Conservation (phyloP, 768 basidiomycete species). For the Kwoniella dendrophila region DNA sequence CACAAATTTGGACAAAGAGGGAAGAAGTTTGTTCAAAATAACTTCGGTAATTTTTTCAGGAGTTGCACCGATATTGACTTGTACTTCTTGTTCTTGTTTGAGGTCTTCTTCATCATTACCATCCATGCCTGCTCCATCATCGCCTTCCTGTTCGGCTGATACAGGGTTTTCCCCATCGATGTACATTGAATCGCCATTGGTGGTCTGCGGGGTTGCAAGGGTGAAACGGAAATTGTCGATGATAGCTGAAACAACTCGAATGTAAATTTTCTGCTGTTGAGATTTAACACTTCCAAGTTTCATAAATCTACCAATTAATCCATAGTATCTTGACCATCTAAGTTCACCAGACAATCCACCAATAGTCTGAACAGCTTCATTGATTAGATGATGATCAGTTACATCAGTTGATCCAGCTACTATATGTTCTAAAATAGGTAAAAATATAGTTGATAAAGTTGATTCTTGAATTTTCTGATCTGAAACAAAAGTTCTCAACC, state of each 20-base stretch:
- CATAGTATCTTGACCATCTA: conserved; percentile 80
- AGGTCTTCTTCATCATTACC: conserved; percentile 32
- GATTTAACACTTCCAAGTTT: conserved; percentile 65
- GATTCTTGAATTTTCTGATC: conserved; percentile 68
- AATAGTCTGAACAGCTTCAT: conserved; percentile 79
- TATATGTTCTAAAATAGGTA: conserved; percentile 84
- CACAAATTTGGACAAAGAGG: conserved; percentile 74
- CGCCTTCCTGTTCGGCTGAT: conserved; percentile 52
- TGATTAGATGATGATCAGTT: conserved; percentile 80
- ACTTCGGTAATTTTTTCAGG: conserved; percentile 66
- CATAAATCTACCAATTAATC: conserved; percentile 77
- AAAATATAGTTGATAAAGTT: conserved; percentile 76
- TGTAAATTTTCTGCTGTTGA: conserved; percentile 72
- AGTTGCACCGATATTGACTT: conserved; percentile 5
- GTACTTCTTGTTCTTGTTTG: conserved; percentile 19
- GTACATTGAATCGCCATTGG: conserved; percentile 62
- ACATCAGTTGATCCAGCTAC: conserved; percentile 63
- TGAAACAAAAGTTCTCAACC: conserved; percentile 76
- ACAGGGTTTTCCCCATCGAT: conserved; percentile 20
- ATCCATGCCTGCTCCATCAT: conserved; percentile 30
- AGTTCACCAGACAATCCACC: conserved; percentile 77
- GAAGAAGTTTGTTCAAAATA: conserved; percentile 74
- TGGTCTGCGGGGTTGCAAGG: neutral
- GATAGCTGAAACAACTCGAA: conserved; percentile 80
- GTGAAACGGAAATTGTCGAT: conserved; percentile 90